These are phyloP conservation scores for Pinus tabuliformis DNA, from an alignment of 75 land plant genomes.

Conservation along the genomic window DNA sequence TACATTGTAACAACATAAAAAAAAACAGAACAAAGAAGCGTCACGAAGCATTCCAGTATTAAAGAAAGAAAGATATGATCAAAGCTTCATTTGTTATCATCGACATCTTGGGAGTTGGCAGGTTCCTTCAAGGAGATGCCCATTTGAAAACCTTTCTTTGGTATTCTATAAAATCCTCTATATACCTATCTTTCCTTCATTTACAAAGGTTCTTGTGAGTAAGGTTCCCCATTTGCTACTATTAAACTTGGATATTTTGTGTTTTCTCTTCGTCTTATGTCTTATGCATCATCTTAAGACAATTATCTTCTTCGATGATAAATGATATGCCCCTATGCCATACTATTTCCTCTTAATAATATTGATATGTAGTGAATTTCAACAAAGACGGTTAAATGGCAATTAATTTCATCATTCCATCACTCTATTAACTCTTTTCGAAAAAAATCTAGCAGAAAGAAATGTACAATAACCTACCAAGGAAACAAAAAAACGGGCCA, in stretches of 20 bases:
- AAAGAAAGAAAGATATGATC: no score
- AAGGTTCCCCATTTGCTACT: background rate
- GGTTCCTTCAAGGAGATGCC: background rate
- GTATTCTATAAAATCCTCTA: background rate
- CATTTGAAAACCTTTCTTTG: background rate
- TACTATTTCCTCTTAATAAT: background rate
- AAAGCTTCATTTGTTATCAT: no score
- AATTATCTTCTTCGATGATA: background rate
- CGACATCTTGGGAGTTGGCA: background rate
- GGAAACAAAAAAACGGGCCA: conserved; percentile 82
- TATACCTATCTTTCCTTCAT: background rate
- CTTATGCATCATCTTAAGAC: background rate
- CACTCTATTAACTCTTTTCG: background rate
- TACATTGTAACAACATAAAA: no score
- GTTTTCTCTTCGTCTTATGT: background rate
- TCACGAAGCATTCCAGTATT: no score
- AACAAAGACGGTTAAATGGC: background rate
- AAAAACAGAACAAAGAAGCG: no score
- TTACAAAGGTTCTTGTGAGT: background rate
- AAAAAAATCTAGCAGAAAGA: background rate
- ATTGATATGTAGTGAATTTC: background rate
- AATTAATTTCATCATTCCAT: background rate
- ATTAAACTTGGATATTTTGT: background rate
- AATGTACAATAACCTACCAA: conserved; percentile 44
- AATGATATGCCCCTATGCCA: background rate